Evolutionary conservation across 805 yeast genomes (phyloP).

Genomic region (Ogataea henricii): DNA sequence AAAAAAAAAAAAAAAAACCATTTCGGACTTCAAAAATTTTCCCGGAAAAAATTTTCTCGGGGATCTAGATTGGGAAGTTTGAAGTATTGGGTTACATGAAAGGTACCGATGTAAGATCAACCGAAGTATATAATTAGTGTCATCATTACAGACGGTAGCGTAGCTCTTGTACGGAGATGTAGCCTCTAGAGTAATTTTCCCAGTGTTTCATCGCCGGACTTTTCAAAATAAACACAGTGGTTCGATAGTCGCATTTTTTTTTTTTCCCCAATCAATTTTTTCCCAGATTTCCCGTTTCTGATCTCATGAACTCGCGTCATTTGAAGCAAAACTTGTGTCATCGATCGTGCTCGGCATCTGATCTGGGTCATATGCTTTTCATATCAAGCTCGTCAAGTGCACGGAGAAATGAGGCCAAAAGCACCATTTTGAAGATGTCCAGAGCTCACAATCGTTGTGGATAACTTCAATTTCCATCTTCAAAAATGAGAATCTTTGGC

Average conservation of each 20-base stretch:
- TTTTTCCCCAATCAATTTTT: not conserved
- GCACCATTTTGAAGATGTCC: not conserved
- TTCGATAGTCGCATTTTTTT: not conserved
- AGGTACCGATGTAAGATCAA: no score
- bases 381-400: not conserved
- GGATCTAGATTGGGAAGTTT: no score
- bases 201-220: no score
- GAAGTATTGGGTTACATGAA: no score
- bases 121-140: no score
- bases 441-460: not conserved
- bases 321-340: not conserved
- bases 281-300: not conserved
- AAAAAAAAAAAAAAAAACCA: not conserved
- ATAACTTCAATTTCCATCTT: not conserved
- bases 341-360: slow-evolving; percentile 3
- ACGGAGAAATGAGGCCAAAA: not conserved
- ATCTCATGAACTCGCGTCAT: slow-evolving; percentile 7
- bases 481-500: slow-evolving; percentile 2
- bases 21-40: not conserved
- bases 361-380: slow-evolving; percentile 3
- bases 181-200: no score
- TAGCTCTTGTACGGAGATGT: no score
- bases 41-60: no score
- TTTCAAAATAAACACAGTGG: not conserved
- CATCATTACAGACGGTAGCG: no score